Conservation (phyloP, 306 rosid genomes). For the Alnus glutinosa region DNA sequence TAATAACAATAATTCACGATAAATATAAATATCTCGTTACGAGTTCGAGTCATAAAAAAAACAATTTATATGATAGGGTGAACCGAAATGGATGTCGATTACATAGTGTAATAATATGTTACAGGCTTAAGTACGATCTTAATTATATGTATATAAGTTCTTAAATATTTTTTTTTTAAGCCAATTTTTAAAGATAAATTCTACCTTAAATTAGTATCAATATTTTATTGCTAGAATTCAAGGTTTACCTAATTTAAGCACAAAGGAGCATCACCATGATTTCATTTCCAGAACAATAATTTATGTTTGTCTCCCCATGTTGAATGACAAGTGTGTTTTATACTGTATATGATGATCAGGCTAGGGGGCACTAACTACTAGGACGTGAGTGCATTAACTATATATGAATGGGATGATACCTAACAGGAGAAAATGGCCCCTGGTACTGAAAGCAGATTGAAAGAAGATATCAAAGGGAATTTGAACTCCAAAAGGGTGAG, state of each 20-base stretch:
- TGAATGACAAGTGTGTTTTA: neutral
- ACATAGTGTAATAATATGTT: no score
- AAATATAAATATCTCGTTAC: no score
- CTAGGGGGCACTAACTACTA: neutral
- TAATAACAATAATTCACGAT: no score
- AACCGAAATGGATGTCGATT: no score
- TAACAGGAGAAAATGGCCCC: slow-evolving; percentile 39
- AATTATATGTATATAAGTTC: no score
- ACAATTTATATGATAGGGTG: no score
- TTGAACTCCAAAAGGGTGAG: slow-evolving; percentile 32
- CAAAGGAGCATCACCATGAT: neutral
- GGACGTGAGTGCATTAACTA: slow-evolving; percentile 2
- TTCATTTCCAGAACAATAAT: neutral
- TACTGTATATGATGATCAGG: slow-evolving; percentile 2
- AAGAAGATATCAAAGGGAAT: slow-evolving; percentile 11
- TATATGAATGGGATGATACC: slow-evolving; percentile 37
- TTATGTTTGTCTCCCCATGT: neutral
- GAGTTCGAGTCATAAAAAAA: no score
- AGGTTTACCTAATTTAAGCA: neutral
- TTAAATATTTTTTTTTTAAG: no score
- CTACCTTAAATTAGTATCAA: no score
- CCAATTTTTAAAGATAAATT: no score
- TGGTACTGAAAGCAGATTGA: neutral
- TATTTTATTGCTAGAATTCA: no score
- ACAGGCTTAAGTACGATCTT: no score